A percentile compares a stretch with the other conserved stretches of the same genome.
These are phyloP conservation scores for Saccharomycopsis hybrid DNA, from an alignment of 1,139 yeast species.

Conservation along the genomic window DNA sequence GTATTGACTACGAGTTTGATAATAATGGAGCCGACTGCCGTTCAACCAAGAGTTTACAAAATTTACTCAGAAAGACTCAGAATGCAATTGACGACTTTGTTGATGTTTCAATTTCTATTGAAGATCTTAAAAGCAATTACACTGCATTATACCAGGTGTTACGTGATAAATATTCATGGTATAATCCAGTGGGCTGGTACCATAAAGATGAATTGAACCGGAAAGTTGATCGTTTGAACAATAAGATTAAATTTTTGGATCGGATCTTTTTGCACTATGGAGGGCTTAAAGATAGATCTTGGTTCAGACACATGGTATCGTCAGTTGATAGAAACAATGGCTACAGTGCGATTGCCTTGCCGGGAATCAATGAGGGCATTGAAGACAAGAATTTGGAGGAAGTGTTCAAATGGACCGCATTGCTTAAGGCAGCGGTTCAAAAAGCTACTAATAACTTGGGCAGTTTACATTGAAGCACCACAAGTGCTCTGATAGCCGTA, in stretches of 20 bases:
- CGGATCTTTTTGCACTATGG: conserved; percentile 54
- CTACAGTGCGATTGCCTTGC: conserved; percentile 75
- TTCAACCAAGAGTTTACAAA: background rate
- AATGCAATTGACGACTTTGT: background rate
- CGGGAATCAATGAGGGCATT: conserved; percentile 73
- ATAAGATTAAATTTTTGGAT: conserved; percentile 49
- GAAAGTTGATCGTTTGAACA: no score
- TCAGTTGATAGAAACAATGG: conserved; percentile 87
- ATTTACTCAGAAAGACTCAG: background rate
- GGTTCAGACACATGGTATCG: conserved; percentile 82
- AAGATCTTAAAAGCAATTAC: no score
- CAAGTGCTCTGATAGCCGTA: no score
- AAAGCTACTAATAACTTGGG: conserved; percentile 24
- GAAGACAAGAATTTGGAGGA: conserved; percentile 57
- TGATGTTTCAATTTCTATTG: background rate
- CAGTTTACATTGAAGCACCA: background rate
- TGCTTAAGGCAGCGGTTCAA: conserved; percentile 36
- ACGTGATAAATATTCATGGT: background rate
- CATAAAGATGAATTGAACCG: no score
- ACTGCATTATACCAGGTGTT: no score
- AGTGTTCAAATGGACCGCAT: conserved; percentile 51
- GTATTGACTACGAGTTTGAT: background rate
- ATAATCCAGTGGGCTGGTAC: background rate
- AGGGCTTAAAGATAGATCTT: conserved; percentile 65
- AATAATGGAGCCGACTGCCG: no score